Evolutionary conservation across 768 basidiomycete genomes (phyloP).

Genomic region (Suillus variegatus): DNA sequence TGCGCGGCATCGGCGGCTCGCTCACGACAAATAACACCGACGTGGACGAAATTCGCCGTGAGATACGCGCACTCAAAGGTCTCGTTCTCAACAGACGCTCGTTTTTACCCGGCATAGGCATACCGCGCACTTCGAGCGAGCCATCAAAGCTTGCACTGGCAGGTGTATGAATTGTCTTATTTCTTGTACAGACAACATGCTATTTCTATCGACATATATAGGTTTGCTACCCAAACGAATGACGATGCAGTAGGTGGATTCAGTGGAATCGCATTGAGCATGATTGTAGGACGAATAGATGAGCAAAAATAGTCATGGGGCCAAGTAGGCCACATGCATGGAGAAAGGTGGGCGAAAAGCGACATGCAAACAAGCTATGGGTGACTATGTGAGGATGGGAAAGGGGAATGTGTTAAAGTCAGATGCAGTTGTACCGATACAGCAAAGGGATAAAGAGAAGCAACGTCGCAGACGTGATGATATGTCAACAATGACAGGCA

Average conservation of each 20-base stretch:
- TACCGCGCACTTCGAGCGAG: conserved; percentile 12
- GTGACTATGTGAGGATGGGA: not conserved
- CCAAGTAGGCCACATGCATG: not conserved
- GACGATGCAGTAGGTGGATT: not conserved
- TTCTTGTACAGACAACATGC: not conserved
- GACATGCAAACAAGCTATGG: not conserved
- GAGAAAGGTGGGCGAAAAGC: not conserved
- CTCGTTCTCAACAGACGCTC: conserved; percentile 73
- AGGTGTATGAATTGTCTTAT: not conserved
- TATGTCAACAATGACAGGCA: not conserved
- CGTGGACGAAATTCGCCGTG: conserved; percentile 71
- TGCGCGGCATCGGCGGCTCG: conserved; percentile 21
- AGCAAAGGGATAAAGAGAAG: not conserved
- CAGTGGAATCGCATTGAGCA: not conserved
- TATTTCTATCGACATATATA: not conserved
- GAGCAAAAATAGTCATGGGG: not conserved
- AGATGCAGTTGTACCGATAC: conserved; percentile 6
- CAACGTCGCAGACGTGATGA: conserved; percentile 1
- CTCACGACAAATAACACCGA: conserved; percentile 33
- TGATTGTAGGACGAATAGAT: not conserved
- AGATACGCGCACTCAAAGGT: conserved; percentile 78
- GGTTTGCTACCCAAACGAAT: not conserved
- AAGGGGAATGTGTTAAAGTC: not conserved
- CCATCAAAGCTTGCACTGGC: conserved; percentile 2
- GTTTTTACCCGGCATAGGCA: conserved; percentile 12